Base-by-base conservation (phyloP, 2,329 filamentous ascomycete genomes). In the Nemania diffusa region DNA sequence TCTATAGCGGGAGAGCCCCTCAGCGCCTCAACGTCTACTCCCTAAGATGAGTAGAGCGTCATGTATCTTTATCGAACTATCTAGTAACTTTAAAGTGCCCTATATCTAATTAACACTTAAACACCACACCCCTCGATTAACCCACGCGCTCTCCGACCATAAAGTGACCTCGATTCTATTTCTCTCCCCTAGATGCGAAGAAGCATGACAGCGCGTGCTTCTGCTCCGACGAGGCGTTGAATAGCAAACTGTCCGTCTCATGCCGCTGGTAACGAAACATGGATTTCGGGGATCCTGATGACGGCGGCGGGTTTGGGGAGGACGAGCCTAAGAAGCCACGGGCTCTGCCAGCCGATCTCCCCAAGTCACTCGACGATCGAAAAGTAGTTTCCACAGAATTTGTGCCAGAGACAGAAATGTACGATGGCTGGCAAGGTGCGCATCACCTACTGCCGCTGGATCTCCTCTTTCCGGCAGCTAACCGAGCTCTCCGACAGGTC, bases 381-480 rank as follows among this genome's bases (percentile, higher is more conserved):
- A 88, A 90, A 73, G 85, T 85, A 75, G 87, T 91, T 37, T 87
- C 90, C 3, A 84, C 83, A 53, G 89, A 90, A 69, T 87, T 90
- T 70, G 86, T 91, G 63, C 85, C 86, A 44, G 96, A 98, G 84
- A 97, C 94, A 46, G 96, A 98, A 84, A 93, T 97, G 83, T 99
- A 98, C 79, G 96, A 99, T 86, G 96, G 93, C 73, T 99, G 96
- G 96, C 94, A 98, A 90, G 95, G 95, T 85, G 72, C 69, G 83
- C 82, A 65, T 66, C 61, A 61, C 64, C 62, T 64, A 56, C 67
- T 67, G 61, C 66, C 67, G 67, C 65, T 60, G 22, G 64, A 57
- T 51, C 24, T 42, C 51, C 13, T 61, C 57, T 69, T 1, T 37
- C 60, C 37, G 53, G 42, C 62, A 65, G 64, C 64, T 73, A 66